Evolutionary conservation across 345 rosid species (phyloP).

Genomic region (Citrus glauca): DNA sequence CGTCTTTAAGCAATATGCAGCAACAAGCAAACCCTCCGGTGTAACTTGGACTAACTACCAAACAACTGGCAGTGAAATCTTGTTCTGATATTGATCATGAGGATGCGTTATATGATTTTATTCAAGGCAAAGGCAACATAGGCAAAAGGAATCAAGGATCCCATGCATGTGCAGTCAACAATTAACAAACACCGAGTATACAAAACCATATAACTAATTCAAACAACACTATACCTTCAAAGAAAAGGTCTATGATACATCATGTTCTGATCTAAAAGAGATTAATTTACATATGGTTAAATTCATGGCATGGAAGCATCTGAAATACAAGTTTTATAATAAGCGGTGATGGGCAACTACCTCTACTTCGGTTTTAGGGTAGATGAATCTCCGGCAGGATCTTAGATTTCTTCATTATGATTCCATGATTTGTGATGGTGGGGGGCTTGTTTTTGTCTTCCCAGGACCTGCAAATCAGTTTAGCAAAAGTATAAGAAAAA

Average conservation of each 20-base stretch:
- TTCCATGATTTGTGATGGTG: conserved; percentile 83
- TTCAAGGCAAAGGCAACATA: neutral
- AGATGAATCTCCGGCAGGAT: conserved; percentile 8
- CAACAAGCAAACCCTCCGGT: neutral
- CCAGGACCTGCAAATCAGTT: conserved; percentile 51
- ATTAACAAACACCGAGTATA: neutral
- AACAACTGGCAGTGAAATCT: neutral
- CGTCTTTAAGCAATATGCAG: neutral
- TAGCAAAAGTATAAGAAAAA: neutral
- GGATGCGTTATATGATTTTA: neutral
- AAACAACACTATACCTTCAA: conserved; percentile 9
- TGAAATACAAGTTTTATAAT: conserved; percentile 9
- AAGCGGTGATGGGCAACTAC: conserved; percentile 16
- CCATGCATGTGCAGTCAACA: neutral
- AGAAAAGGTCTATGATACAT: conserved; percentile 26
- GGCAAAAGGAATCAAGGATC: neutral
- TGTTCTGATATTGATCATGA: neutral
- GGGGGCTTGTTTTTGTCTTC: conserved; percentile 81
- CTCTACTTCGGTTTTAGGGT: conserved; percentile 2
- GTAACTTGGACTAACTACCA: neutral
- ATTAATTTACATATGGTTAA: conserved; percentile 26
- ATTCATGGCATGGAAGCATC: conserved; percentile 3
- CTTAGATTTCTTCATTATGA: conserved; percentile 25
- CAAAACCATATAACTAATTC: conserved; percentile 4
- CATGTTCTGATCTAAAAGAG: conserved; percentile 12